Evolutionary conservation across 768 basidiomycete species (phyloP).

Genomic region (Mycena albidolilacea): DNA sequence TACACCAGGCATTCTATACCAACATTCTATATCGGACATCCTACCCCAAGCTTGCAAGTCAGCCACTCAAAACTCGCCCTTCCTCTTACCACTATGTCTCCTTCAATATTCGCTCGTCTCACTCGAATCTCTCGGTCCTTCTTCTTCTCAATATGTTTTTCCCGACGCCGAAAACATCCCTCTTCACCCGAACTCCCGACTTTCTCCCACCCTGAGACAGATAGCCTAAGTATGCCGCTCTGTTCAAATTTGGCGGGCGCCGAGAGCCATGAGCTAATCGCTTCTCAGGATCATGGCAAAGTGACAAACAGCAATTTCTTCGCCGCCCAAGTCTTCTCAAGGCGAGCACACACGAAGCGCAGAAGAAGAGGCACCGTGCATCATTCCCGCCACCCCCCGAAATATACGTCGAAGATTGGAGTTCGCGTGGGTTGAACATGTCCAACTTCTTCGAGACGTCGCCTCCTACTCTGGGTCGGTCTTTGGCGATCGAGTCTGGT

Average conservation of each 20-base stretch:
- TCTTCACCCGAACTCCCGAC: slow-evolving; percentile 28
- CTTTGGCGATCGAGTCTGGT: slow-evolving; percentile 1
- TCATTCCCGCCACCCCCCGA: slow-evolving; percentile 10
- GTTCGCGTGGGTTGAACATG: slow-evolving; percentile 36
- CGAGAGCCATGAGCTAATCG: neutral
- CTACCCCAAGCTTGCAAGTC: neutral
- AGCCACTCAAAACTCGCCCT: slow-evolving; percentile 16
- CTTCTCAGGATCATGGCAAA: slow-evolving; percentile 35
- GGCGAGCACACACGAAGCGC: slow-evolving; percentile 17
- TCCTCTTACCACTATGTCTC: slow-evolving; percentile 27
- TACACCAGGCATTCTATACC: no score
- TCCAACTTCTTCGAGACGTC: slow-evolving; percentile 25
- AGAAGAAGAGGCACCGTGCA: slow-evolving; percentile 19
- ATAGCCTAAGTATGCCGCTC: slow-evolving; percentile 4
- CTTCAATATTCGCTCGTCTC: slow-evolving; percentile 34
- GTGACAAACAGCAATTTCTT: slow-evolving; percentile 37
- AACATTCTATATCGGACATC: no score
- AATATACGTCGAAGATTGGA: slow-evolving; percentile 41
- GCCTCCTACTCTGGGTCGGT: neutral
- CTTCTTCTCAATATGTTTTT: slow-evolving; percentile 26
- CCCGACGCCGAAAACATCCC: slow-evolving; percentile 15
- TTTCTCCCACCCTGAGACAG: neutral
- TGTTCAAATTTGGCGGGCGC: neutral
- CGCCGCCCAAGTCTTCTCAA: slow-evolving; percentile 35
- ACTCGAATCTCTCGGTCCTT: slow-evolving; percentile 19